These are phyloP conservation scores for Forsythia suspensa DNA, from an alignment of 257 asterid species.

Conservation along the genomic window DNA sequence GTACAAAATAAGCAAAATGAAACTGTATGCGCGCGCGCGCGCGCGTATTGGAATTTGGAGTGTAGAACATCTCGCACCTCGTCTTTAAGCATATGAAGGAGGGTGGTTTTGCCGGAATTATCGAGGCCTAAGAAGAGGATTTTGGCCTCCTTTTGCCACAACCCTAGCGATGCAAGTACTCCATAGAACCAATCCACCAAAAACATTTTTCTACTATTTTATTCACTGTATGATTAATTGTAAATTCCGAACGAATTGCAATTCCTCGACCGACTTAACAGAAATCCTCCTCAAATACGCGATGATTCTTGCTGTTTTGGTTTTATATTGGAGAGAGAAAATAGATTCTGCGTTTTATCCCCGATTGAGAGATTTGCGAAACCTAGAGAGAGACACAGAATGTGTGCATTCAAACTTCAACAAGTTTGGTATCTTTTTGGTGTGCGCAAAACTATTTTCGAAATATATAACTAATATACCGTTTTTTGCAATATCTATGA, in stretches of 20 bases:
- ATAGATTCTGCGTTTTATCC: neutral
- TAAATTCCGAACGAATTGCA: neutral
- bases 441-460: neutral
- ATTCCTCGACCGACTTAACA: neutral
- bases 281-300: constrained; percentile 24
- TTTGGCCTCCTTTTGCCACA: constrained; percentile 98
- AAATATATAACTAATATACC: too few species aligned
- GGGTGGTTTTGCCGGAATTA: constrained; percentile 94
- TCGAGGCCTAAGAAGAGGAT: constrained; percentile 91
- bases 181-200: constrained; percentile 96
- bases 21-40: too few species aligned
- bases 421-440: neutral
- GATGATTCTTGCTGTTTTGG: neutral
- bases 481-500: too few species aligned
- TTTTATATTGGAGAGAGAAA: neutral
- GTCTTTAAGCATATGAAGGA: constrained; percentile 92
- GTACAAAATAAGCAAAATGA: neutral
- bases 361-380: neutral
- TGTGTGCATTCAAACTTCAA: neutral
- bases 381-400: too few species aligned
- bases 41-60: too few species aligned
- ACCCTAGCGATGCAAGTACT: constrained; percentile 81
- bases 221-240: neutral
- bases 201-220: constrained; percentile 45
- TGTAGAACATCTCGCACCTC: constrained; percentile 48